Evolutionary conservation across 1,139 yeast species (phyloP), one percentile per base, ranked within the genome.

Genomic region (Zygoascus meyerae): DNA sequence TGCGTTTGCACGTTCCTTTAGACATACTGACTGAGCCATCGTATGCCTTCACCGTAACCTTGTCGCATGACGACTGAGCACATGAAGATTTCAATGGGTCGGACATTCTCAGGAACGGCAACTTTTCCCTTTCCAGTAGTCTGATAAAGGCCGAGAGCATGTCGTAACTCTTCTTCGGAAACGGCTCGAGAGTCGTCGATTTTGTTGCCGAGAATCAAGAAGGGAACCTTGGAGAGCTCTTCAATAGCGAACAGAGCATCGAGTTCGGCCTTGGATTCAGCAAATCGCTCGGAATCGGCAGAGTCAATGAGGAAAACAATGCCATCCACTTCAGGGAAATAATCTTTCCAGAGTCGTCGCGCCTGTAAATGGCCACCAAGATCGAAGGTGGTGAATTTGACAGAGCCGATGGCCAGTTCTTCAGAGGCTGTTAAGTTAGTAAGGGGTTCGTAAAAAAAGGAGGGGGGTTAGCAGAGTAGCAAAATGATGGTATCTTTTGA

Each of bases 301-400:
- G 96, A 95, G 66, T 92, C 99, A 37, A 92, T 97, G 53, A 94
- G 76, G 70, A 86, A 94, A 28, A 92, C 97, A 60, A 92, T 92
- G 46, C 97, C 98, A 68, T 89, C 86, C 48, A 92, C 98, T 70
- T 92, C 98, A 48, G 98, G 99, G 82, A 94, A 92, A 69, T 92
- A 92, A 68, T 92, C 97, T 68, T 89, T 90, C 99, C 99, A 92
- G 65, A 92, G 81, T 72, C 98, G 87, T 73, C 99, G 90, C 42
- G 98, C 98, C 71, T 90, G 97, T 67, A 79, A 83, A 74, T 92
- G 98, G 38, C 99, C 99, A 68, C 99, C 99, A 62, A 92, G 77
- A 69, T 92, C 99, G 61, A 92, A 92, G 36, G 98, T 94, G 52
- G 99, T 92, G 77, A 92, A 92, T 68, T 92, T 84, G 55, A 92